Percentiles rank a stretch among this genome's conserved stretches.
phyloP scores from a whole-genome alignment of 2,329 filamentous ascomycete species.

The Aspergillus versicolor region DNA sequence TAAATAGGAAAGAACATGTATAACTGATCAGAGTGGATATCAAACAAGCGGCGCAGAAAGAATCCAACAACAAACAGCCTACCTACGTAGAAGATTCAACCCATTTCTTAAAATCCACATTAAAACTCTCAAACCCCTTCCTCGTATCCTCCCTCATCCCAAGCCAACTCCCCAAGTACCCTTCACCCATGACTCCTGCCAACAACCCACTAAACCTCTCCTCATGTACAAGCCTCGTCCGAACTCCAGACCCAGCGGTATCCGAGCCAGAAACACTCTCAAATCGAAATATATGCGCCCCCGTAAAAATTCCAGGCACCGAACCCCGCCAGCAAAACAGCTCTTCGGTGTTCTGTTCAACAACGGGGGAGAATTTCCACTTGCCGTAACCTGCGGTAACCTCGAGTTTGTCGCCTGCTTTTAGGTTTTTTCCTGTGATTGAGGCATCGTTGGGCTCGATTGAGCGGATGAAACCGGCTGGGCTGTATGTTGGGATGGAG shows the following conservation, averaged over 20 bases:
- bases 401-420: conserved; percentile 6
- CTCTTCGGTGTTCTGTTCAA: background rate
- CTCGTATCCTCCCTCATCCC: background rate
- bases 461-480: conserved; percentile 7
- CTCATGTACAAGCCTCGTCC: conserved; percentile 9
- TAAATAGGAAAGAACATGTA: too few relatives aligned
- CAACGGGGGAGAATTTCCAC: conserved; percentile 1
- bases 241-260: background rate
- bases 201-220: conserved; percentile 9
- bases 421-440: background rate
- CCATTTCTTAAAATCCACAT: conserved; percentile 10
- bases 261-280: background rate
- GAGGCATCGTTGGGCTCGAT: background rate
- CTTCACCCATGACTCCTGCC: conserved; percentile 8
- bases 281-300: conserved; percentile 10
- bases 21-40: background rate
- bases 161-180: background rate
- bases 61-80: background rate
- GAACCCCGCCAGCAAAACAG: conserved; percentile 5
- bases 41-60: background rate
- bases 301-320: conserved; percentile 4
- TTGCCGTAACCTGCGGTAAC: conserved; percentile 9
- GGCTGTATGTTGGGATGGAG: conserved; percentile 5
- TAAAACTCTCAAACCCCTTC: conserved; percentile 6
- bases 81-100: background rate